Evolutionary conservation across 2,329 filamentous ascomycete species (phyloP).

Genomic region (Akanthomyces muscarius): DNA sequence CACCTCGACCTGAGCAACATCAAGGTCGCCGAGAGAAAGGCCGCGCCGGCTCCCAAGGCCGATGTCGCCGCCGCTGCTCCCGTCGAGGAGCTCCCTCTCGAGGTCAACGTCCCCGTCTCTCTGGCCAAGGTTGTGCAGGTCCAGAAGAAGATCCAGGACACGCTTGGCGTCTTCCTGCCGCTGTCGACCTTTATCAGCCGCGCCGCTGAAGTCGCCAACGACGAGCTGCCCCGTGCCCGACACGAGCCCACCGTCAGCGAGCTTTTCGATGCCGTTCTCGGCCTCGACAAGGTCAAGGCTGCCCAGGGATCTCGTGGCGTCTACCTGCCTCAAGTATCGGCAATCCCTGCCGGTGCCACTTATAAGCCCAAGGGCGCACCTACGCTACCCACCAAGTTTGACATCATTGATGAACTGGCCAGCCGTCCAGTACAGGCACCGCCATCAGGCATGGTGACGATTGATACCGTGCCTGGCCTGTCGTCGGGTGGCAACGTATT

Average conservation of each 20-base stretch:
- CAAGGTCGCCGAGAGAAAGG: conserved; percentile 64
- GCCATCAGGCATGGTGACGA: conserved; percentile 28
- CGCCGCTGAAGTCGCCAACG: conserved; percentile 82
- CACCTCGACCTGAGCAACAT: conserved; percentile 96
- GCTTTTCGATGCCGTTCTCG: conserved; percentile 85
- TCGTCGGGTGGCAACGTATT: conserved; percentile 69
- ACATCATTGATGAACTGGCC: conserved; percentile 80
- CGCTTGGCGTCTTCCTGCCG: conserved; percentile 75
- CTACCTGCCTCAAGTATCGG: conserved; percentile 69
- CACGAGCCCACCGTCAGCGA: conserved; percentile 66
- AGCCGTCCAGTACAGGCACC: conserved; percentile 32
- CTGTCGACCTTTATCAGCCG: conserved; percentile 83
- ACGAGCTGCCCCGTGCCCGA: conserved; percentile 68
- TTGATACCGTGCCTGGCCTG: conserved; percentile 40
- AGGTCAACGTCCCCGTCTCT: conserved; percentile 72
- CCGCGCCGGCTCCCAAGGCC: conserved; percentile 35
- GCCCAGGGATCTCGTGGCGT: conserved; percentile 55
- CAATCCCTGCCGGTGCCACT: conserved; percentile 46
- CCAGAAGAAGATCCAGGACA: conserved; percentile 74
- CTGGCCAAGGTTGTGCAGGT: conserved; percentile 73
- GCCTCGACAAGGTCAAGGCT: conserved; percentile 48
- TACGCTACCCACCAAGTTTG: conserved; percentile 37
- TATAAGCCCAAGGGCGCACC: conserved; percentile 47
- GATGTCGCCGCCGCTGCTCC: conserved; percentile 38
- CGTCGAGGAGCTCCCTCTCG: conserved; percentile 42